Conservation (phyloP, 352 stramenopile genomes). For the Globisporangium paroecandrum region DNA sequence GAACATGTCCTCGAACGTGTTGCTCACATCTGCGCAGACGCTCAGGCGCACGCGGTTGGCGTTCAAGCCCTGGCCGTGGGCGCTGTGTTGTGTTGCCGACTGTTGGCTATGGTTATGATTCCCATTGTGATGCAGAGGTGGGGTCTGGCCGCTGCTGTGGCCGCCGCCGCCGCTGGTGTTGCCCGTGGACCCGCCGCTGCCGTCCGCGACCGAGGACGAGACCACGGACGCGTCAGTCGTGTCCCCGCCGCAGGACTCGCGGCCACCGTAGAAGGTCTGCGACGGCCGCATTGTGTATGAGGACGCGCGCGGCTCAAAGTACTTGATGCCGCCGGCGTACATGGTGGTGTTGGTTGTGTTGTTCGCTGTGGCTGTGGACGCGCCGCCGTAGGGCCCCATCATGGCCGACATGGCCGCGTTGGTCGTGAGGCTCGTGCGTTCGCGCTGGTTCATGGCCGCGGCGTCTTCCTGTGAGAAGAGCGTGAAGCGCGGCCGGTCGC, state of each 20-base stretch:
- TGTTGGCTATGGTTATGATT: constrained; percentile 6
- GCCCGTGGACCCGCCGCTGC: constrained; percentile 31
- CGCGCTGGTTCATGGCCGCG: constrained; percentile 63
- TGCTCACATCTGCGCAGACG: constrained; percentile 64
- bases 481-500: constrained; percentile 60
- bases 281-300: constrained; percentile 61
- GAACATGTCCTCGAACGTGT: constrained; percentile 79
- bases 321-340: constrained; percentile 16
- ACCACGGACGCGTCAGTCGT: constrained; percentile 56
- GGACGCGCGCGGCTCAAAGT: constrained; percentile 25
- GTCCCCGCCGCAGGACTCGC: constrained; percentile 27
- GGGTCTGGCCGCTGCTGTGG: neutral
- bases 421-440: constrained; percentile 40
- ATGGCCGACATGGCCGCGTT: neutral
- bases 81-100: neutral
- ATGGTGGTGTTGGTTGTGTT: constrained; percentile 12
- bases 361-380: neutral
- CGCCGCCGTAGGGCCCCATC: neutral
- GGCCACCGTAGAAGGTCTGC: constrained; percentile 55
- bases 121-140: neutral
- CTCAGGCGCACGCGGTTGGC: constrained; percentile 42
- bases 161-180: constrained; percentile 15
- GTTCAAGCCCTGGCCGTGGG: constrained; percentile 5
- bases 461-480: constrained; percentile 71
- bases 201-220: constrained; percentile 56